Base-by-base conservation (phyloP, 2,329 filamentous ascomycete species). In the Fusarium guadeloupense region DNA sequence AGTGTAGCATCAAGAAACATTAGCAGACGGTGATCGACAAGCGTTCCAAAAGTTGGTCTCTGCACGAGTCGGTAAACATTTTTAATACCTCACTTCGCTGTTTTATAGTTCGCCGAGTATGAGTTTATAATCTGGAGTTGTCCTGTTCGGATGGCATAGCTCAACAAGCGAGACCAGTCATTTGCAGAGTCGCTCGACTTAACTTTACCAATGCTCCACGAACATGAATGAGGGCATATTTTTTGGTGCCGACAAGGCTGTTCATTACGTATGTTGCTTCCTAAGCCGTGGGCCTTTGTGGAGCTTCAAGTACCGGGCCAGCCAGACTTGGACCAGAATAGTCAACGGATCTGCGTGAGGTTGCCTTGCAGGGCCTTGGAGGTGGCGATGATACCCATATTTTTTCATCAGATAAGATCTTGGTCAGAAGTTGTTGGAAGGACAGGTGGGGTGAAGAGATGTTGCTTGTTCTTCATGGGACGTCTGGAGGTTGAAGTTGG, bases 341-440 rank as follows among this genome's bases (percentile, higher is more conserved):
- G 26, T 13, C 7, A 13, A 23, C n/a, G 19, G 28, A 41, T 47
- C 21, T 55, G 26, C 31, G 33, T 42, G 30, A n/a, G 10, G 17
- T 7, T 34, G 50, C 44, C 37, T 21, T 43, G 42, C 14, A 38
- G 26, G 26, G 6, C 26, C 6, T n/a, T 39, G 21, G 19, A 20
- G n/a, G 33, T 42, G 44, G 26, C 26, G 20, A n/a, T 33, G 9
- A n/a, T 39, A 17, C 19, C 21, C 28, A 13, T 17, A 28, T 28
- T 37, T n/a, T 28, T 49, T 14, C 37, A 51, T 57, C 52, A 51
- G 52, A 51, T 43, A 57, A 57, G 37, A 57, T 57, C 38, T 33
- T 56, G 53, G 50, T 19, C 34, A 43, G 50, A 41, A 19, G 34
- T 51, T 54, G n/a, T 23, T 39, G 17, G 14, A 10, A 17, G 13